Evolutionary conservation across 2,329 filamentous ascomycete genomes (phyloP).

Genomic region (Venturia effusa): DNA sequence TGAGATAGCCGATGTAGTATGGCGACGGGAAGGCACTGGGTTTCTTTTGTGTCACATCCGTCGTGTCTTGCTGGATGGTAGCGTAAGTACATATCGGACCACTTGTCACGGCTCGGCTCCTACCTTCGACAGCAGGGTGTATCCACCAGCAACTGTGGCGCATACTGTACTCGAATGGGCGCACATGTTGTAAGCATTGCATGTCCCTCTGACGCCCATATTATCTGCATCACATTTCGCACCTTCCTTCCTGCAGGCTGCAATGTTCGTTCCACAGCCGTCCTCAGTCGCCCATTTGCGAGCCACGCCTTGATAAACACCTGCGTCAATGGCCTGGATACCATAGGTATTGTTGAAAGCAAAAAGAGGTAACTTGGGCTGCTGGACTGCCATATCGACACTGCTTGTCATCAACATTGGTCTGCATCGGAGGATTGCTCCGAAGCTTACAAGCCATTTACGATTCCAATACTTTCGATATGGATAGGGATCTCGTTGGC

Average conservation of each 20-base stretch:
- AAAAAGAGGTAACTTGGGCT: constrained; percentile 37
- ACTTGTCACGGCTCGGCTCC: not conserved
- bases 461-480: constrained; percentile 43
- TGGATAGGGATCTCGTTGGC: constrained; percentile 17
- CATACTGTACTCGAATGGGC: not conserved
- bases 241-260: not conserved
- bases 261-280: constrained; percentile 28
- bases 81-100: not conserved
- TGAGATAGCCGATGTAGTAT: constrained; percentile 46
- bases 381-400: constrained; percentile 40
- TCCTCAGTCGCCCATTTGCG: constrained; percentile 32
- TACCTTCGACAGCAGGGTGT: not conserved
- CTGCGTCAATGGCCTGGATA: constrained; percentile 39
- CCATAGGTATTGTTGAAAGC: constrained; percentile 50
- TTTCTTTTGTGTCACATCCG: constrained; percentile 42
- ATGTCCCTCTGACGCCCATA: not conserved
- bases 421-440: not conserved
- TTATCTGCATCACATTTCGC: not conserved
- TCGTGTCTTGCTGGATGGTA: constrained; percentile 27
- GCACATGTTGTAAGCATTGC: not conserved
- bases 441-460: constrained; percentile 35
- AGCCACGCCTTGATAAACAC: constrained; percentile 27
- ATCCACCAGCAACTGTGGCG: not conserved
- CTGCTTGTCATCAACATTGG: constrained; percentile 14
- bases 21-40: constrained; percentile 21